Base-by-base conservation (phyloP, 169 alveolate genomes). In the Plasmodium malariae region DNA sequence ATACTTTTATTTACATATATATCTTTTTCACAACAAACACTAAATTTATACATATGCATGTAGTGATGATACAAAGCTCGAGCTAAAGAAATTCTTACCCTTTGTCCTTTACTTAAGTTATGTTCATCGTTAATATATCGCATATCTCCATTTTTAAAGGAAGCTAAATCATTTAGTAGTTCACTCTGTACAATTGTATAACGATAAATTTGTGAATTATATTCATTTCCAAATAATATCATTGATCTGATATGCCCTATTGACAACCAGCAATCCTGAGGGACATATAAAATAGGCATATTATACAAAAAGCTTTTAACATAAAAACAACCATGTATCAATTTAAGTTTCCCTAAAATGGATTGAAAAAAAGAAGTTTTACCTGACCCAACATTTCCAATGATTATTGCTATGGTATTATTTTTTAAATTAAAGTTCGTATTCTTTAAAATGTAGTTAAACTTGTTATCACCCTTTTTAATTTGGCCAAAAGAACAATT, bases 341-440 rank as follows among this genome's bases (percentile, higher is more conserved):
- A 62, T 30, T 59, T 63, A 76, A 40, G 21, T n/a, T 76, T 11
- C 21, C 97, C 94, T 67, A 95, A 93, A 37, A 95, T 80, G 14
- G 97, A 92, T 43, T 96, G 95, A 21, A 96, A 62, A 45, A 96
- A 72, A 6, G 97, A 95, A 24, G 97, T 92, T 72, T 97, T 97
- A 0, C 98, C 98, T 28, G 98, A 95, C n/a, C 98, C 98, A 26
- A 97, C 95, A 83, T 97, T 95, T 4, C 98, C 98, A 55, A 97
- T 89, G 51, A 97, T 93, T 30, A 76, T 62, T 60, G 89, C 89
- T 48, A 76, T 40, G 19, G 89, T 62, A 34, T 76, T 76, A 17
- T 63, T 76, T 48, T 76, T 67, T 76, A 76, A 76, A 32, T 49
- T 60, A 62, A 76, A 76, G 62, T 76, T 76, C 62, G 62, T 28